These are phyloP conservation scores for Prosopis cineraria DNA, from an alignment of 306 rosid genomes.

Conservation along the genomic window DNA sequence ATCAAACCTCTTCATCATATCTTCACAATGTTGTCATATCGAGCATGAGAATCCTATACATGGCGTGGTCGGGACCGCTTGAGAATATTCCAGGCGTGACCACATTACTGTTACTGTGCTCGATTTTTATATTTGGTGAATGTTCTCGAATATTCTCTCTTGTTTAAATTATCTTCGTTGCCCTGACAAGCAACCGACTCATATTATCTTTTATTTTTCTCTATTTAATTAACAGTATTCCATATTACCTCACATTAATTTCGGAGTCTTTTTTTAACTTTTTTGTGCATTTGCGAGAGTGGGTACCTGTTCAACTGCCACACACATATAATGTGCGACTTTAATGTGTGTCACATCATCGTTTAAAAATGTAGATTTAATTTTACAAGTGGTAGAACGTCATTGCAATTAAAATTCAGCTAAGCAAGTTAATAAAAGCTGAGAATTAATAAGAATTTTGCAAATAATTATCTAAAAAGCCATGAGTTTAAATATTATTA, in stretches of 20 bases:
- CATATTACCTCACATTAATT: not conserved
- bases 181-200: not conserved
- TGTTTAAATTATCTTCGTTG: constrained; percentile 52
- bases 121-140: not conserved
- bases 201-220: not conserved
- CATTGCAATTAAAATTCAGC: not conserved
- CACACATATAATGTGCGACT: not conserved
- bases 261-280: constrained; percentile 28
- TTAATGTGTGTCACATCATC: not conserved
- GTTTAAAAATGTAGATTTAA: not conserved
- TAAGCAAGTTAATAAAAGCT: too few species aligned
- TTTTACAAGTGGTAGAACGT: not conserved
- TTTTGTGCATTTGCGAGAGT: constrained; percentile 29
- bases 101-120: constrained; percentile 6
- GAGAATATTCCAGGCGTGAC: constrained; percentile 49
- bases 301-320: constrained; percentile 29
- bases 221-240: not conserved
- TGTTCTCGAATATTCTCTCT: constrained; percentile 57
- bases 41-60: not conserved
- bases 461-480: too few species aligned
- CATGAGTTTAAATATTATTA: too few species aligned
- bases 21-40: not conserved
- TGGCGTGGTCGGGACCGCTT: not conserved
- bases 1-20: not conserved
- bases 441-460: too few species aligned